Percentiles rank a stretch among this genome's conserved stretches.
These are phyloP conservation scores for Lablab purpureus DNA, from an alignment of 306 rosid genomes.

Conservation along the genomic window DNA sequence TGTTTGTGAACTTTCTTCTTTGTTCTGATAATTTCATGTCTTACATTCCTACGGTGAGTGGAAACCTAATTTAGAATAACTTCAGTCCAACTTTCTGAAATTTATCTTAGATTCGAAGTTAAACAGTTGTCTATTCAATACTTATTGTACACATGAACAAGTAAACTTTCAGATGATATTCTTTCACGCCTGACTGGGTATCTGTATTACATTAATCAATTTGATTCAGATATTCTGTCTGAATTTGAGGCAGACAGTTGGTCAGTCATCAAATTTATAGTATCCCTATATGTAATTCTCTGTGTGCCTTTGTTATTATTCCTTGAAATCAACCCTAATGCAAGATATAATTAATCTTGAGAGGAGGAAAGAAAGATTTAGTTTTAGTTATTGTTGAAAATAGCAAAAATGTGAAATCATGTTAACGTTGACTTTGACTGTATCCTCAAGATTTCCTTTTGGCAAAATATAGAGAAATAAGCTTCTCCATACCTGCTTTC, in stretches of 20 bases:
- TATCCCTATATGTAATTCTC: background rate
- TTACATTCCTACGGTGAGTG: background rate
- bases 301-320: background rate
- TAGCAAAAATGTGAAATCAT: constrained; percentile 3
- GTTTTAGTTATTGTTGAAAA: background rate
- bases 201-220: background rate
- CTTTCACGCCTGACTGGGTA: background rate
- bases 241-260: constrained; percentile 18
- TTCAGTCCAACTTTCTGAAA: background rate
- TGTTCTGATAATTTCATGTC: background rate
- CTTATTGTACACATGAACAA: background rate
- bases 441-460: background rate
- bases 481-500: background rate
- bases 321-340: constrained; percentile 2
- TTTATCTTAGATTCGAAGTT: constrained; percentile 15
- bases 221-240: constrained; percentile 14
- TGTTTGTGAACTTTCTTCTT: constrained; percentile 39
- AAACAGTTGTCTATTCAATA: background rate
- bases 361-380: constrained; percentile 10
- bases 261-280: constrained; percentile 24
- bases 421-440: background rate
- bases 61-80: constrained; percentile 9
- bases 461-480: background rate
- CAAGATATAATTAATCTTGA: background rate
- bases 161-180: constrained; percentile 16